These are phyloP conservation scores for Cymbidium sinense DNA, from an alignment of 106 monocot genomes.

Conservation along the genomic window DNA sequence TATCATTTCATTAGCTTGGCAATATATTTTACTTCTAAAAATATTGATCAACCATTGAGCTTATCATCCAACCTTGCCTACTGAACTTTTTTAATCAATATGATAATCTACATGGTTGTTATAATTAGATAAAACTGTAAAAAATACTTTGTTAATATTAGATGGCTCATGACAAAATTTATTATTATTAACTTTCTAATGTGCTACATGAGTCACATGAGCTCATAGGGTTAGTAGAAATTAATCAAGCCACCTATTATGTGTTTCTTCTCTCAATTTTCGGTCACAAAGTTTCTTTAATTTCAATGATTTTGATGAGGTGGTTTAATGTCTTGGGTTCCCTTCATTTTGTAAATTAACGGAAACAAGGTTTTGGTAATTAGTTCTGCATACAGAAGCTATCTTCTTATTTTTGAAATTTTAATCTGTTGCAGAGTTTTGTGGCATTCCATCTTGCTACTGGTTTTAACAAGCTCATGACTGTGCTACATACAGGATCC, in stretches of 20 bases:
- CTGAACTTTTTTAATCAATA: no score
- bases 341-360: not conserved
- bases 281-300: not conserved
- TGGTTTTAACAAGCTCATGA: slow-evolving; percentile 1
- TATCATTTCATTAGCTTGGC: no score
- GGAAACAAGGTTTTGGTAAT: not conserved
- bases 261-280: not conserved
- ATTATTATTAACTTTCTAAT: no score
- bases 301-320: not conserved
- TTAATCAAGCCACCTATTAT: not conserved
- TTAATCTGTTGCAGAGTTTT: slow-evolving; percentile 1
- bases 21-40: no score
- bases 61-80: no score
- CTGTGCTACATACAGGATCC: slow-evolving; percentile 1
- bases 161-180: no score
- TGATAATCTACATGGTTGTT: no score
- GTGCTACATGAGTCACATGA: no score
- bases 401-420: not conserved
- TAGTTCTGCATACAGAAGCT: not conserved
- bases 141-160: no score
- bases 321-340: not conserved
- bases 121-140: no score
- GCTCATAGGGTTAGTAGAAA: not conserved
- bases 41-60: no score
- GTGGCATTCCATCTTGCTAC: not conserved